Evolutionary conservation across 2,329 filamentous ascomycete genomes (phyloP).

Genomic region (Diaporthe ilicicola): DNA sequence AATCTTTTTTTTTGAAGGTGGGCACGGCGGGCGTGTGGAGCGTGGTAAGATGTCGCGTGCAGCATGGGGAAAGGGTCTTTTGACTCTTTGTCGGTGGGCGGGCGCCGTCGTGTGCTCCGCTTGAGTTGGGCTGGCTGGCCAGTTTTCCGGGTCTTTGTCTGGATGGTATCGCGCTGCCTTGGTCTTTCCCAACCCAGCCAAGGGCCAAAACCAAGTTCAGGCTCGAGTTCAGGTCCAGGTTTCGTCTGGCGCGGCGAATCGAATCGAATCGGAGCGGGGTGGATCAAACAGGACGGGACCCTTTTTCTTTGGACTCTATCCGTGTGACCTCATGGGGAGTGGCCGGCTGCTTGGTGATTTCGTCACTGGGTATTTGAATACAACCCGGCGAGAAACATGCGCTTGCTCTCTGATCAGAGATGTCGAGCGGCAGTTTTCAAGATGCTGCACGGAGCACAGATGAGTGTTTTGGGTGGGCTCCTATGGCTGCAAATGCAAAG

Average conservation of each 20-base stretch:
- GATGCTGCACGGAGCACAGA: background rate
- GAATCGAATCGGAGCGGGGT: conserved; percentile 10
- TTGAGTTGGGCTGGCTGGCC: background rate
- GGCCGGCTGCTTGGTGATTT: conserved; percentile 10
- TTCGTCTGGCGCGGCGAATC: conserved; percentile 8
- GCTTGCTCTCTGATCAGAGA: background rate
- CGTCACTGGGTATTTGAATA: conserved; percentile 13
- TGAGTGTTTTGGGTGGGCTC: background rate
- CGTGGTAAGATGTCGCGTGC: conserved; percentile 20
- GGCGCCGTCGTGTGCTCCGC: conserved; percentile 25
- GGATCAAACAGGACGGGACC: conserved; percentile 11
- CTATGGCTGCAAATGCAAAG: background rate
- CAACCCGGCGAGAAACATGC: background rate
- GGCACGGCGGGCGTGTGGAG: conserved; percentile 22
- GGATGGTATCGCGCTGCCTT: conserved; percentile 8
- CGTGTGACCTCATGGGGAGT: conserved; percentile 23
- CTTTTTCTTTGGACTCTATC: background rate
- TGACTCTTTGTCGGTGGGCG: conserved; percentile 13
- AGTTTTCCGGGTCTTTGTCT: conserved; percentile 13
- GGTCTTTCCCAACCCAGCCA: conserved; percentile 4
- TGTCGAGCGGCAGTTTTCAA: background rate
- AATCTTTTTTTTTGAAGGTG: background rate
- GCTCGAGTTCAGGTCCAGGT: background rate
- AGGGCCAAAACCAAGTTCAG: background rate
- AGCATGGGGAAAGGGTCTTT: background rate